These are phyloP conservation scores for Phytophthora constricta DNA, from an alignment of 352 stramenopile species.

Conservation along the genomic window DNA sequence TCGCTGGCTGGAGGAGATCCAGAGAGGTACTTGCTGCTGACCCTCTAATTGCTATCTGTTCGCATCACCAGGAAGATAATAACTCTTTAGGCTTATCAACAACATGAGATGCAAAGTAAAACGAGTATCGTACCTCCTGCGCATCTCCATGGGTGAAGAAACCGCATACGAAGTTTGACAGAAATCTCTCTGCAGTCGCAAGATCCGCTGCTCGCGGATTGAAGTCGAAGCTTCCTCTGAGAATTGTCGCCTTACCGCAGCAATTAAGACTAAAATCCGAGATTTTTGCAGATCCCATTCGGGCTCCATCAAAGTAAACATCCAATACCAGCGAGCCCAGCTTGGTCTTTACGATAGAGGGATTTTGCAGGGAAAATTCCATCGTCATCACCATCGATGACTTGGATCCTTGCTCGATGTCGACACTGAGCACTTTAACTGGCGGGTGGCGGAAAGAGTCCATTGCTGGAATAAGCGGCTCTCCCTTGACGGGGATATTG, in stretches of 20 bases:
- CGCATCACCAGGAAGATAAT: conserved; percentile 1
- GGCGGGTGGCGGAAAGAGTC: conserved; percentile 70
- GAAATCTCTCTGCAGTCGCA: conserved; percentile 51
- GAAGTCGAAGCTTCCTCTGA: conserved; percentile 71
- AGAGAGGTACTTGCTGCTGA: conserved; percentile 57
- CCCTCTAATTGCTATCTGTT: conserved; percentile 73
- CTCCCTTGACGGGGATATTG: conserved; percentile 65
- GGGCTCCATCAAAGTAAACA: conserved; percentile 50
- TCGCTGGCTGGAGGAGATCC: conserved; percentile 70
- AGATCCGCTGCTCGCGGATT: conserved; percentile 42
- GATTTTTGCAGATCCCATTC: conserved; percentile 70
- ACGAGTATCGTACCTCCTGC: conserved; percentile 83
- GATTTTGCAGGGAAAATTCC: conserved; percentile 74
- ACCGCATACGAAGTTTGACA: conserved; percentile 87
- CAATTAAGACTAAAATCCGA: conserved; percentile 72
- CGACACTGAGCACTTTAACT: conserved; percentile 64
- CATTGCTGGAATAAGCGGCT: conserved; percentile 67
- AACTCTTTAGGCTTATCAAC: conserved; percentile 1
- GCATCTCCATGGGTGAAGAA: conserved; percentile 75
- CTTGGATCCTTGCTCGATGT: conserved; percentile 62
- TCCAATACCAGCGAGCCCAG: conserved; percentile 61
- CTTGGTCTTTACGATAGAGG: conserved; percentile 69
- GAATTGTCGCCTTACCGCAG: conserved; percentile 58
- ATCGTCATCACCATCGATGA: conserved; percentile 69
- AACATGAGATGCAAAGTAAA: conserved; percentile 3